phyloP scores from a whole-genome alignment of 2,329 filamentous ascomycete species.

The Aspergillus neotritici region DNA sequence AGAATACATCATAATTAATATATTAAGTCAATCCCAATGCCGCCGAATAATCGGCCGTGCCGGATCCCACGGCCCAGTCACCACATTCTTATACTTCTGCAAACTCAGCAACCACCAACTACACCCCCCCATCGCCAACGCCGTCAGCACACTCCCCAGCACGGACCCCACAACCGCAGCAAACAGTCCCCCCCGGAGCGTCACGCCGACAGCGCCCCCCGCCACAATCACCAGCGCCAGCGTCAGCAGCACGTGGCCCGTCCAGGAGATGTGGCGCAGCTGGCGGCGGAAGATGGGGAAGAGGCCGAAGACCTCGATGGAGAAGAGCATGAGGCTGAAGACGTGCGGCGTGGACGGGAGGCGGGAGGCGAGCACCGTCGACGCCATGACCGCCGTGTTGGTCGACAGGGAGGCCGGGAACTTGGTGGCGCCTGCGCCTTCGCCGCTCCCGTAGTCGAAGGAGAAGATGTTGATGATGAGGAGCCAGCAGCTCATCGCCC shows the following conservation, averaged over 20 bases:
- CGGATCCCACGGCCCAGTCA: constrained; percentile 95
- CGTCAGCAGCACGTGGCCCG: constrained; percentile 72
- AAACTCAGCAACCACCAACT: constrained; percentile 97
- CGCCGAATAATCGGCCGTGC: constrained; percentile 61
- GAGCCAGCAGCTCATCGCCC: constrained; percentile 92
- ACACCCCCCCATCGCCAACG: constrained; percentile 81
- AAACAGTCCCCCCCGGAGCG: constrained; percentile 49
- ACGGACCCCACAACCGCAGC: constrained; percentile 65
- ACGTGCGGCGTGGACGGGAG: constrained; percentile 88
- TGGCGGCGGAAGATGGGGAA: constrained; percentile 97
- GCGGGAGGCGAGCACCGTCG: constrained; percentile 84
- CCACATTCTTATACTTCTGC: constrained; percentile 99
- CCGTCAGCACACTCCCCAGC: constrained; percentile 67
- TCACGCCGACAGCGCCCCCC: constrained; percentile 67
- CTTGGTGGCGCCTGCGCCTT: constrained; percentile 40
- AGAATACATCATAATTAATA: too few species aligned
- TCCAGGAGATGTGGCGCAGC: constrained; percentile 73
- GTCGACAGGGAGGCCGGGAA: constrained; percentile 69
- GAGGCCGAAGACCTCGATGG: constrained; percentile 92
- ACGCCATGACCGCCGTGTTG: constrained; percentile 94
- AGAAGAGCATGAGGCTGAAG: constrained; percentile 90
- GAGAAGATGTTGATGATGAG: constrained; percentile 95
- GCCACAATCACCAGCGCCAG: constrained; percentile 71
- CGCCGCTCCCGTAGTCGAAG: constrained; percentile 80
- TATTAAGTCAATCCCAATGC: constrained; percentile 34